Base-by-base conservation (phyloP, 371 early-diverging fungal species). In the Circinella umbellata region DNA sequence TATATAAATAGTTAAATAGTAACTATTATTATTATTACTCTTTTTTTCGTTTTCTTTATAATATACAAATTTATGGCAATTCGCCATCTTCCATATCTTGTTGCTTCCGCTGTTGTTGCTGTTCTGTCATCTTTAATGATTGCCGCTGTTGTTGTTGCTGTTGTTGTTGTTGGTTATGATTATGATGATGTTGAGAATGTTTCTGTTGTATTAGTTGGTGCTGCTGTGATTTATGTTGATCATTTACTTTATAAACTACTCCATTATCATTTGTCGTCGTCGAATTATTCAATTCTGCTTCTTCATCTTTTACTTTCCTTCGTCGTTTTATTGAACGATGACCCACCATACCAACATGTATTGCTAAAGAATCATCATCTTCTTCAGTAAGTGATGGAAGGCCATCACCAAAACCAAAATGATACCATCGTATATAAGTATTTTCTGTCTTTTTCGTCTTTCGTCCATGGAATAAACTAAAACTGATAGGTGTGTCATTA, bases 401-500 rank as follows among this genome's bases (percentile, higher is more conserved):
- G 38, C 51, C 47, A 17, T 71, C 70, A 11, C 76, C 72, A 74
- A 81, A 83, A 0, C 83, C 83, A 69, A 74, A 78, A 53, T 79
- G 80, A 54, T 80, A 81, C 84, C 83, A 82, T 63, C 77, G 71
- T 0, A 77, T 70, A 73, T 82, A 81, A 1, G 81, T 82, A 39
- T 66, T 75, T 18, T 82, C 81, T 9, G 70, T 64, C 27, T 73
- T 70, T 62, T 79, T 82, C 0, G 70, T 42, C 66, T 78, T 82
- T 5, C 69, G 74, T 67, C 79, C 83, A 62, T 76, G 69, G 64
- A 85, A 85, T 15, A 79, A 48, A 27, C 67, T 64, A 35, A 85
- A 47, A 36, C 73, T 82, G 54, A 85, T 81, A 1, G 85, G 80
- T 4, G 76, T 79, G 68, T 85, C 85, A 48, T 85, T 85, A 53